These are phyloP conservation scores for Digitaria exilis DNA, from an alignment of 202 grass and related monocot genomes.

Conservation along the genomic window DNA sequence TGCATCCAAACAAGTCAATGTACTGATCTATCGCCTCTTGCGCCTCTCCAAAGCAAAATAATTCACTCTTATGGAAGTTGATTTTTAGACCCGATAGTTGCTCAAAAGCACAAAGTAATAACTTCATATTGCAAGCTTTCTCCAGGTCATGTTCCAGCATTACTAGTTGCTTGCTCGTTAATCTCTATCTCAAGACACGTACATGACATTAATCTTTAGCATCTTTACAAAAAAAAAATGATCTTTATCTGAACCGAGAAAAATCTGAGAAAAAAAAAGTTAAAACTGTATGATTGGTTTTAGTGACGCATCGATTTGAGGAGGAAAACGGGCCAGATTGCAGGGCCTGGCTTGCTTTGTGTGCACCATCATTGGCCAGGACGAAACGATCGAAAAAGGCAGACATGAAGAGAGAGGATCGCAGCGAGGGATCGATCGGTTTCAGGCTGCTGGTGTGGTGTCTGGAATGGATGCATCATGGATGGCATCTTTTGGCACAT, in stretches of 20 bases:
- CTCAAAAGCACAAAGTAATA: too few relatives aligned
- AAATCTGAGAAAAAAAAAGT: neutral
- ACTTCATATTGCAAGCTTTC: too few relatives aligned
- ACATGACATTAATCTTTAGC: neutral
- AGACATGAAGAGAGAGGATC: constrained; percentile 4
- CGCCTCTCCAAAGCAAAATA: too few relatives aligned
- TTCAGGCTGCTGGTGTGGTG: constrained; percentile 4
- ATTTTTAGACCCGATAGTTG: too few relatives aligned
- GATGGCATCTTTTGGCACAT: constrained; percentile 17
- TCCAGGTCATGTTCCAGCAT: too few relatives aligned
- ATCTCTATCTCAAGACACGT: neutral
- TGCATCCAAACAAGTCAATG: too few relatives aligned
- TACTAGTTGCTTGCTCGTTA: too few relatives aligned
- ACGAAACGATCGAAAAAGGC: constrained; percentile 5
- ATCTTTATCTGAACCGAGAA: neutral
- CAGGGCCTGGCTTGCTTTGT: constrained; percentile 5
- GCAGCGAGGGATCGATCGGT: constrained; percentile 2
- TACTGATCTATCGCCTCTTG: too few relatives aligned
- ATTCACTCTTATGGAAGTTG: too few relatives aligned
- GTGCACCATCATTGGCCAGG: constrained; percentile 22
- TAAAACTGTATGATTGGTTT: neutral
- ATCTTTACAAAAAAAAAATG: neutral
- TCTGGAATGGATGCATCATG: neutral
- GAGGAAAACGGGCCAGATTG: neutral
- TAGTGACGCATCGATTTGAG: neutral